Conservation (phyloP, 768 basidiomycete species). For the Kwoniella sp. region DNA sequence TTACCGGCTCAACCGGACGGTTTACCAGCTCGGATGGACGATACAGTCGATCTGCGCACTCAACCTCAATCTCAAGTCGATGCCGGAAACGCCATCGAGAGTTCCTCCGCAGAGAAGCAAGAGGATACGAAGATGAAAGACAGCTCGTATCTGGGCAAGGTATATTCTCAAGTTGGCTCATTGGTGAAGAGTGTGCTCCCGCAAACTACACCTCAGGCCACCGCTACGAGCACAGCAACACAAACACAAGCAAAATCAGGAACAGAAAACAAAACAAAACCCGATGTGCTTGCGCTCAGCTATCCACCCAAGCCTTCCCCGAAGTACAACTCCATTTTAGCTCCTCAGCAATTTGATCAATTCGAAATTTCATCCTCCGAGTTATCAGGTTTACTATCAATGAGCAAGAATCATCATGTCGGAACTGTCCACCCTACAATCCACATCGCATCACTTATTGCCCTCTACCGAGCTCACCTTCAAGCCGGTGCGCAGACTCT, state of each 20-base stretch:
- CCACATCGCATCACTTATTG: slow-evolving; percentile 9
- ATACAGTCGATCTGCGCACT: slow-evolving; percentile 7
- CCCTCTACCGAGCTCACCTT: slow-evolving; percentile 9
- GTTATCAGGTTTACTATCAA: slow-evolving; percentile 3
- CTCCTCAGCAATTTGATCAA: slow-evolving; percentile 11
- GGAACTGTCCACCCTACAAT: slow-evolving; percentile 13
- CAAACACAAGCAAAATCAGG: no score
- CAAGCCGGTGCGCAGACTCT: neutral
- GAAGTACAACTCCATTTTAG: slow-evolving; percentile 9
- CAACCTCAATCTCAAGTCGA: no score
- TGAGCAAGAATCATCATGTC: slow-evolving; percentile 11
- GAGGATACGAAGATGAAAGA: no score
- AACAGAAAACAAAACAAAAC: no score
- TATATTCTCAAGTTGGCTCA: neutral
- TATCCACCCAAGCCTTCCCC: slow-evolving; percentile 4
- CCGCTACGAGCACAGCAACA: neutral
- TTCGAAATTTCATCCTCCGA: neutral
- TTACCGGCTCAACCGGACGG: slow-evolving; percentile 6
- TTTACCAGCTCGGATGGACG: slow-evolving; percentile 17
- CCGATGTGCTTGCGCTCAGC: neutral
- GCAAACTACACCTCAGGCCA: neutral
- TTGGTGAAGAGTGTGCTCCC: neutral
- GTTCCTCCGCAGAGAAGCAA: no score
- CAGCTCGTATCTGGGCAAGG: neutral
- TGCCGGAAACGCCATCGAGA: no score